Conservation (phyloP, 352 stramenopile species). For the Phytophthora crassamura region DNA sequence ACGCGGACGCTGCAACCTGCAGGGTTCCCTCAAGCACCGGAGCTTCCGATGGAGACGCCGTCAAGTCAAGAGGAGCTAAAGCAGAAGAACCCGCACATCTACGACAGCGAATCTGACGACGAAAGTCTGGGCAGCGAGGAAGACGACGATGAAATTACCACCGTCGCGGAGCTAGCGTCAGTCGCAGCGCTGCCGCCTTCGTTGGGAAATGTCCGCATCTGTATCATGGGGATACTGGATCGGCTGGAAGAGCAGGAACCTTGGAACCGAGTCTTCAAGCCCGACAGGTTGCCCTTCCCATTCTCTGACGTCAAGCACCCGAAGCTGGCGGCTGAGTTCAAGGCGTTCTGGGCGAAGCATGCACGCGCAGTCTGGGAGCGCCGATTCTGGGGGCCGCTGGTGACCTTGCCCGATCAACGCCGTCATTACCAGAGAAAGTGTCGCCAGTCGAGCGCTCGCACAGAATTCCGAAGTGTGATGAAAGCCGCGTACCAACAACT, state of each 20-base stretch:
- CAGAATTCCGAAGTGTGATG: conserved; percentile 24
- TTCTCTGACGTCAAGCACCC: conserved; percentile 11
- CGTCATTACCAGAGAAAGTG: neutral
- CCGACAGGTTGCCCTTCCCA: conserved; percentile 6
- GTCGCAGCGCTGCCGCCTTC: neutral
- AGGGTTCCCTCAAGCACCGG: too few species aligned
- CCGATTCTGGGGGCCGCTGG: conserved; percentile 29
- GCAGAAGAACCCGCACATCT: neutral
- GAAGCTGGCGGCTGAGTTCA: conserved; percentile 11
- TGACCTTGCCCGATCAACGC: neutral
- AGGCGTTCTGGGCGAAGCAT: conserved; percentile 25
- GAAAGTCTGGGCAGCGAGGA: conserved; percentile 13
- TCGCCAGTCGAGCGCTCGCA: conserved; percentile 25
- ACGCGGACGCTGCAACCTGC: neutral
- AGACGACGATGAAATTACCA: conserved; percentile 13
- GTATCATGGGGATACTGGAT: conserved; percentile 12
- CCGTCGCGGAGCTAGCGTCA: neutral
- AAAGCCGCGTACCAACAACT: conserved; percentile 16
- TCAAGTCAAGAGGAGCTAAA: neutral
- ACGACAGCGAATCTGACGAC: neutral
- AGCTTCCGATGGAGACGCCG: neutral
- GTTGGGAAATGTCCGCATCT: neutral
- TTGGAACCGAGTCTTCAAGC: conserved; percentile 19
- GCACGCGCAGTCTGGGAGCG: conserved; percentile 40
- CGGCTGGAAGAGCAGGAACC: conserved; percentile 16